phyloP scores from a whole-genome alignment of 1,284 basidiomycete species.

The Ceratobasidium sp. region DNA sequence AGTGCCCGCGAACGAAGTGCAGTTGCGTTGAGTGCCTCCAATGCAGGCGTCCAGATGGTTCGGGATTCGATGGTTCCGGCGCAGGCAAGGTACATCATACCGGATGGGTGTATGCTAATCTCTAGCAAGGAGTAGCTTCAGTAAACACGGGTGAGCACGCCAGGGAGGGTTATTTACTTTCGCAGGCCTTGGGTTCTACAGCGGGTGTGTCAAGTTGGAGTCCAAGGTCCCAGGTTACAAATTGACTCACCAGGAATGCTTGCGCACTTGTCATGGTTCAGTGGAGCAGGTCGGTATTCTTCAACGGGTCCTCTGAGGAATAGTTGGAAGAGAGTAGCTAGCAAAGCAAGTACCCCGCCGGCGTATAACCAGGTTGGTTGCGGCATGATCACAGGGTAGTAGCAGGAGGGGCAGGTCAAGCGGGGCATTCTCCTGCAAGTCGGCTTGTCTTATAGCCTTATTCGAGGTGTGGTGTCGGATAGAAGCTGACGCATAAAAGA shows the following conservation, averaged over 20 bases:
- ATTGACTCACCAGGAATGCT: conserved; percentile 3
- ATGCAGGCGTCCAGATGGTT: conserved; percentile 25
- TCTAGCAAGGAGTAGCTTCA: neutral
- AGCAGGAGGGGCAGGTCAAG: neutral
- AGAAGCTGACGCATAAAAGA: no score
- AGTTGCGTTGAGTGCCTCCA: conserved; percentile 29
- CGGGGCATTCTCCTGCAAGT: neutral
- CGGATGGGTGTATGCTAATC: conserved; percentile 27
- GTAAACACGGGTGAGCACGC: neutral
- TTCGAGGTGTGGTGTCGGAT: no score
- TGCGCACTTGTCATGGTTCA: conserved; percentile 15
- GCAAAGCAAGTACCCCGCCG: neutral
- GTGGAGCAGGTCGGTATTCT: conserved; percentile 4
- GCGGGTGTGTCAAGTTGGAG: neutral
- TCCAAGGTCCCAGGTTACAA: neutral
- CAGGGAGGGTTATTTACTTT: conserved; percentile 4
- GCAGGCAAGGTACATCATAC: conserved; percentile 31
- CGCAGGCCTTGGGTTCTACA: conserved; percentile 29
- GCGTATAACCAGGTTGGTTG: conserved; percentile 31
- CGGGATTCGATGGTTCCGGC: conserved; percentile 31
- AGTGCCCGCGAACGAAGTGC: neutral
- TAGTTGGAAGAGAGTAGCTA: conserved; percentile 23
- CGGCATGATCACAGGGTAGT: neutral
- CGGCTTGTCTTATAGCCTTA: neutral
- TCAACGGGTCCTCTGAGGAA: neutral